Conservation (phyloP, 1,284 basidiomycete genomes). For the Serendipita sp. region DNA sequence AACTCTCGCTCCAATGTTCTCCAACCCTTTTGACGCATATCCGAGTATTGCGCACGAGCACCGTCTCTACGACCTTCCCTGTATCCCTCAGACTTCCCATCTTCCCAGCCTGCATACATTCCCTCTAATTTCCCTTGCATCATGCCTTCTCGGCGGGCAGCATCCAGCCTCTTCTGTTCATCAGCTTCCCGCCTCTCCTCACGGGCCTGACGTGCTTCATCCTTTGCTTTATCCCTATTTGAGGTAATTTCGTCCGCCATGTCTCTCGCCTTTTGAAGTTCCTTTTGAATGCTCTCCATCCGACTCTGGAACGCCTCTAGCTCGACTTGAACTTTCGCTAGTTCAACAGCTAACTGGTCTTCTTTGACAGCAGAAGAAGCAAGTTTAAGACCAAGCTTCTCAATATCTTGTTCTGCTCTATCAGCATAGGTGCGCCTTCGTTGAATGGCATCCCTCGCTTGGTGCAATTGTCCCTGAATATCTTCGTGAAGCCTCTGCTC, state of each 20-base stretch:
- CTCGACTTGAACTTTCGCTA: slow-evolving; percentile 1
- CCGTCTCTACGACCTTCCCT: slow-evolving; percentile 1
- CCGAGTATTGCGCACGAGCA: background rate
- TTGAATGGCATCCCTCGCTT: background rate
- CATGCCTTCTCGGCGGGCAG: slow-evolving; percentile 1
- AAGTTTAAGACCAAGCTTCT: background rate
- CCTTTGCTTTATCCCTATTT: background rate
- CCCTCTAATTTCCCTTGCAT: background rate
- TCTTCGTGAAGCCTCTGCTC: background rate
- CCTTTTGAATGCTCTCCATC: background rate
- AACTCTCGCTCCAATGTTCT: background rate
- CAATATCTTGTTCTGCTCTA: background rate
- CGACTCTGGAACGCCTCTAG: background rate
- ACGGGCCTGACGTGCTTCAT: background rate
- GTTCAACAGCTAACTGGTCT: background rate
- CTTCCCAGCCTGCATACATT: slow-evolving; percentile 1
- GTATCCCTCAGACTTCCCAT: background rate
- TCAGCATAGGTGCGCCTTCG: background rate
- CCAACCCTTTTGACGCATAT: slow-evolving; percentile 2
- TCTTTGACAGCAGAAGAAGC: background rate
- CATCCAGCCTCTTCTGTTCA: slow-evolving; percentile 1
- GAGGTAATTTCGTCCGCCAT: background rate
- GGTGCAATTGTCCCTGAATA: background rate
- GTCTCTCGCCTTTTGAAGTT: background rate
- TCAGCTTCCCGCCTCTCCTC: background rate